Percentiles rank a stretch among this genome's conserved stretches.
phyloP scores from a whole-genome alignment of 768 basidiomycete genomes.

The Crucibulum laeve region DNA sequence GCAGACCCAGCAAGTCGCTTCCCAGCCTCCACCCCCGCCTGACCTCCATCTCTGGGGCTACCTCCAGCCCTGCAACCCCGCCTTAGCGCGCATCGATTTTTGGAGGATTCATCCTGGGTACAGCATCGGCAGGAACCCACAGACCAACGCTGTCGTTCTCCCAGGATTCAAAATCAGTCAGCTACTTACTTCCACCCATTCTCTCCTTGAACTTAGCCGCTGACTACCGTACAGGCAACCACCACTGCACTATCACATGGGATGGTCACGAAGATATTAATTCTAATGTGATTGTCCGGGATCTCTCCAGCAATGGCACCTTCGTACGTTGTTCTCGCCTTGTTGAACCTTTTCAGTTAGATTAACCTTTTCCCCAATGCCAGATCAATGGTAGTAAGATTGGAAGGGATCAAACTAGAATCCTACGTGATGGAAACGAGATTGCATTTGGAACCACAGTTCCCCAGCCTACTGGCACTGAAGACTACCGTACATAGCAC shows the following conservation, averaged over 20 bases:
- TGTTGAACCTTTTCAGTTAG: neutral
- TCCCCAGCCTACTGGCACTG: conserved; percentile 40
- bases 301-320: conserved; percentile 71
- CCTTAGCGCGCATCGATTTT: conserved; percentile 56
- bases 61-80: conserved; percentile 57
- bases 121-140: conserved; percentile 49
- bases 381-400: conserved; percentile 71
- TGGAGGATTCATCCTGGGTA: conserved; percentile 46
- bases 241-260: conserved; percentile 57
- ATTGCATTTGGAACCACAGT: conserved; percentile 72
- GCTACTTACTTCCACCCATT: conserved; percentile 18
- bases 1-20: too few species aligned
- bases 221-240: conserved; percentile 37
- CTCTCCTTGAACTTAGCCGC: conserved; percentile 4
- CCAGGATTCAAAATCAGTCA: conserved; percentile 74
- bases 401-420: conserved; percentile 45
- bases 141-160: conserved; percentile 50
- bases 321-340: conserved; percentile 39
- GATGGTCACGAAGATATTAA: conserved; percentile 41
- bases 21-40: conserved; percentile 23
- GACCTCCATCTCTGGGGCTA: conserved; percentile 64
- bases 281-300: conserved; percentile 44
- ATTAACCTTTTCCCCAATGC: neutral
- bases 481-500: conserved; percentile 68
- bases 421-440: conserved; percentile 79